These are phyloP conservation scores for Neospermospora avenae DNA, from an alignment of 2,329 filamentous ascomycete genomes.

Conservation along the genomic window DNA sequence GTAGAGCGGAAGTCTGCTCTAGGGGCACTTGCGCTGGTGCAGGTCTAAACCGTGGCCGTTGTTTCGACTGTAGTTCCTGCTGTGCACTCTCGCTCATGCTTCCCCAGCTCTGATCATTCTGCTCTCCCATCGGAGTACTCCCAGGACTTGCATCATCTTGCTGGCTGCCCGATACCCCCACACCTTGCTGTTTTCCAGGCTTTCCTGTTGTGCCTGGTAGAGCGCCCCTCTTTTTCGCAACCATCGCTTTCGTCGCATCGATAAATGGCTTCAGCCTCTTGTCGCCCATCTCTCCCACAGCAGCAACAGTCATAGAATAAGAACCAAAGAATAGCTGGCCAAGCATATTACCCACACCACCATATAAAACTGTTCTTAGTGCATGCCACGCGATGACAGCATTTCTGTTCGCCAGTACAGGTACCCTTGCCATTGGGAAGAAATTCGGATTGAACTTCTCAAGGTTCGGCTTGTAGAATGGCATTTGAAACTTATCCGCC, in stretches of 20 bases:
- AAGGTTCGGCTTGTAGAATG: conserved; percentile 32
- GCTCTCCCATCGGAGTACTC: conserved; percentile 17
- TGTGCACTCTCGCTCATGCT: neutral
- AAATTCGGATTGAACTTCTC: conserved; percentile 24
- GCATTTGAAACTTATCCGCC: conserved; percentile 27
- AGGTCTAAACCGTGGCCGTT: conserved; percentile 5
- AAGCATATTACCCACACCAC: conserved; percentile 20
- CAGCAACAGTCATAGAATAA: conserved; percentile 27
- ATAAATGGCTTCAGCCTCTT: conserved; percentile 26
- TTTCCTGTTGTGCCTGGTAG: conserved; percentile 2
- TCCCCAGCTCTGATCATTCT: neutral
- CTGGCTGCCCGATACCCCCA: neutral
- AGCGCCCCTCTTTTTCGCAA: conserved; percentile 8
- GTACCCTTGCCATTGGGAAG: conserved; percentile 17
- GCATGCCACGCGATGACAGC: conserved; percentile 28
- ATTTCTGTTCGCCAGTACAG: conserved; percentile 16
- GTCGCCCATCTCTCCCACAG: conserved; percentile 30
- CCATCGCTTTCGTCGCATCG: conserved; percentile 11
- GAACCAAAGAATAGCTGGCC: conserved; percentile 22
- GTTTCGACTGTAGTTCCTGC: neutral
- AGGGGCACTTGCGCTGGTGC: conserved; percentile 1
- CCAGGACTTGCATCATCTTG: conserved; percentile 27
- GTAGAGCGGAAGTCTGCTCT: conserved; percentile 9
- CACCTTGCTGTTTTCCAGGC: conserved; percentile 8
- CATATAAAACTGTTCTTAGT: conserved; percentile 26